phyloP scores from a whole-genome alignment of 441 rosid genomes.

The Melastoma candidum region DNA sequence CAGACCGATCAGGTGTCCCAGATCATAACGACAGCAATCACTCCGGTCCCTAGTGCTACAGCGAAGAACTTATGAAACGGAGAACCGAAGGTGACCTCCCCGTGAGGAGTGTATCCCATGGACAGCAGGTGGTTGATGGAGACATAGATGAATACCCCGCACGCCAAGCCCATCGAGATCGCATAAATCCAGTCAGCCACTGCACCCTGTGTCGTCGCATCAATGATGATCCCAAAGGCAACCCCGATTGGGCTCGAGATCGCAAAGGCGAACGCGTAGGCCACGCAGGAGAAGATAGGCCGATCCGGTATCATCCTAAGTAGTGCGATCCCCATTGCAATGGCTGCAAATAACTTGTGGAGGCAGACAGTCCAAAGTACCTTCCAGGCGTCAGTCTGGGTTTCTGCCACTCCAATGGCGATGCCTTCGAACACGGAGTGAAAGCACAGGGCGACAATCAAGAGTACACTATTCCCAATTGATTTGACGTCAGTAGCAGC shows the following conservation, averaged over 20 bases:
- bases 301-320: conserved; percentile 74
- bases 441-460: conserved; percentile 71
- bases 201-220: conserved; percentile 61
- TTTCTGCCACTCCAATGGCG: conserved; percentile 66
- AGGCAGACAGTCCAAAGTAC: conserved; percentile 72
- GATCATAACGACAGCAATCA: conserved; percentile 71
- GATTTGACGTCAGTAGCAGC: conserved; percentile 22
- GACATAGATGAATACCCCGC: conserved; percentile 72
- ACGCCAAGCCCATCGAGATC: conserved; percentile 74
- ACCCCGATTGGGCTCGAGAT: conserved; percentile 73
- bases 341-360: conserved; percentile 81
- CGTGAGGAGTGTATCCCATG: conserved; percentile 49
- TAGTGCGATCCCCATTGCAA: conserved; percentile 86
- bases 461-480: conserved; percentile 53
- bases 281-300: conserved; percentile 43
- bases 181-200: conserved; percentile 73
- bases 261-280: conserved; percentile 70
- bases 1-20: conserved; percentile 37
- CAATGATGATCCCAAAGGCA: conserved; percentile 63
- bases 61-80: conserved; percentile 47
- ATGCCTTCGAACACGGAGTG: conserved; percentile 87
- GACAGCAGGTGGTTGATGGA: conserved; percentile 65
- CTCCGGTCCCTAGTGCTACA: conserved; percentile 48
- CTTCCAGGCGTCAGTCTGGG: conserved; percentile 60
- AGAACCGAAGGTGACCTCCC: conserved; percentile 27